These are phyloP conservation scores for Trichomonas vaginalis DNA, from an alignment of 208 protist genomes.

Conservation along the genomic window DNA sequence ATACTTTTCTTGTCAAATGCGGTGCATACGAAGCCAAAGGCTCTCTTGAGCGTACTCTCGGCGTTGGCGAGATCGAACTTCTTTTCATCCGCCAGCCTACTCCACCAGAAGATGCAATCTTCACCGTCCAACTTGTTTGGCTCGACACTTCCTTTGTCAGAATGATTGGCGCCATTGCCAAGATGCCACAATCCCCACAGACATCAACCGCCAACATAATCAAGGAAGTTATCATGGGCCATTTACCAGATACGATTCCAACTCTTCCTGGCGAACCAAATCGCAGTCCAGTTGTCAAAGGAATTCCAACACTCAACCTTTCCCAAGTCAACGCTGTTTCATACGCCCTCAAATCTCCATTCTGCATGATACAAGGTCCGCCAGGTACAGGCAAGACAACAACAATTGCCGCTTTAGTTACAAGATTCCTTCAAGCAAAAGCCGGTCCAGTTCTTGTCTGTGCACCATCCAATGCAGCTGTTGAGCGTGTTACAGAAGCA, in stretches of 20 bases:
- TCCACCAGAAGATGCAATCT: constrained; percentile 29
- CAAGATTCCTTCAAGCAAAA: constrained; percentile 53
- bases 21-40: constrained; percentile 26
- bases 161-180: constrained; percentile 55
- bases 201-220: constrained; percentile 57
- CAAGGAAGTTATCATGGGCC: constrained; percentile 68
- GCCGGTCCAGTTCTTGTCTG: constrained; percentile 57
- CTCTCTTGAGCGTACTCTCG: constrained; percentile 43
- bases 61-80: constrained; percentile 49
- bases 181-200: constrained; percentile 57
- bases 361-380: constrained; percentile 67
- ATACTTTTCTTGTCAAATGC: neutral
- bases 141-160: constrained; percentile 62
- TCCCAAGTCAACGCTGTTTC: constrained; percentile 50
- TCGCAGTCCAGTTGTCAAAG: constrained; percentile 20
- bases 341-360: constrained; percentile 54
- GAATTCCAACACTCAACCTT: constrained; percentile 66
- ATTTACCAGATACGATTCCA: constrained; percentile 44
- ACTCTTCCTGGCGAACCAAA: neutral
- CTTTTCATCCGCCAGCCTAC: constrained; percentile 37
- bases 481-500: constrained; percentile 78
- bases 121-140: constrained; percentile 70
- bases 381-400: constrained; percentile 92
- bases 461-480: constrained; percentile 82
- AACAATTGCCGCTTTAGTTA: constrained; percentile 74